Conservation (phyloP, 2,329 filamentous ascomycete genomes). For the Lizonia empirigonia region DNA sequence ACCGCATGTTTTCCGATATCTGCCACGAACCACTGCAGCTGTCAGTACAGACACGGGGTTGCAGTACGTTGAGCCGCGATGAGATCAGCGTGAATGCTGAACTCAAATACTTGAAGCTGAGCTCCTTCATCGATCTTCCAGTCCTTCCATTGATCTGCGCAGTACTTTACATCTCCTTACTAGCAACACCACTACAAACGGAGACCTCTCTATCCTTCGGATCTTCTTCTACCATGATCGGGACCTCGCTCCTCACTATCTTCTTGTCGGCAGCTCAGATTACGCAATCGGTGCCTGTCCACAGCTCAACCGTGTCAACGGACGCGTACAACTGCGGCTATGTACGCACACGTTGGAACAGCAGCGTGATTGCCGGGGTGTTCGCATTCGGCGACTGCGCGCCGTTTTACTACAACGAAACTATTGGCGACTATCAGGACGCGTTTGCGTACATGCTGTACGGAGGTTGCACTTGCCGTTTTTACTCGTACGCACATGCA, state of each 20-base stretch:
- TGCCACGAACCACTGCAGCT: not conserved
- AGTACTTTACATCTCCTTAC: not conserved
- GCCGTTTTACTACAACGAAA: constrained; percentile 13
- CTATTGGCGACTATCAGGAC: constrained; percentile 8
- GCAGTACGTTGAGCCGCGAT: not conserved
- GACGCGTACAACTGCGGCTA: constrained; percentile 14
- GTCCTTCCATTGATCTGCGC: no score
- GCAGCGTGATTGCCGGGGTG: constrained; percentile 8
- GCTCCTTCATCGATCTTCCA: not conserved
- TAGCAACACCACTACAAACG: not conserved
- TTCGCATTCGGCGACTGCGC: constrained; percentile 1
- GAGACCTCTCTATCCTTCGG: not conserved
- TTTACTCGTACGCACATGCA: constrained; percentile 4
- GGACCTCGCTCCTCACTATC: not conserved
- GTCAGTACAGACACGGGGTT: not conserved
- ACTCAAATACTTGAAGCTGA: not conserved
- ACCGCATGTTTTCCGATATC: constrained; percentile 1
- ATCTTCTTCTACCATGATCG: not conserved
- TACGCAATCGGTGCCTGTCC: not conserved
- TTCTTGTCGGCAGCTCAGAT: not conserved
- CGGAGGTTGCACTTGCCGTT: constrained; percentile 12
- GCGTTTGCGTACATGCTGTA: constrained; percentile 15
- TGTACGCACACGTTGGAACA: constrained; percentile 11
- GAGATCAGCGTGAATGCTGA: not conserved
- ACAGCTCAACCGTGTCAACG: not conserved